Conservation (phyloP, 1,139 yeast genomes). For the Casaregolazyma lundiana region DNA sequence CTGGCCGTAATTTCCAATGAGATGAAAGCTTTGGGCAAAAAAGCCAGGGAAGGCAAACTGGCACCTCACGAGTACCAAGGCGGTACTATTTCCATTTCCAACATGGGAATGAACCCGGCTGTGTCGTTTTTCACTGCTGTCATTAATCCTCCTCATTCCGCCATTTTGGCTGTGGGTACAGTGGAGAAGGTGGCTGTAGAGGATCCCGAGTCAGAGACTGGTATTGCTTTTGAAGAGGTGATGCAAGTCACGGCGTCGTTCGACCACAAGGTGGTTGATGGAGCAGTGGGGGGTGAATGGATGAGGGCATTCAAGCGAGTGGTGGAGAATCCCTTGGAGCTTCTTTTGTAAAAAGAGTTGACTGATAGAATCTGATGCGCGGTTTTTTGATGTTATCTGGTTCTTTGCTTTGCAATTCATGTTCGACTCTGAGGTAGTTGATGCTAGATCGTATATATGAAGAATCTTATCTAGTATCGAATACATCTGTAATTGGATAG, state of each 20-base stretch:
- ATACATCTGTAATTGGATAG: background rate
- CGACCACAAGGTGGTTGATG: slow-evolving; percentile 96
- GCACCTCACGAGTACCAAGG: slow-evolving; percentile 97
- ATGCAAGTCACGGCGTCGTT: slow-evolving; percentile 93
- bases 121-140: slow-evolving; percentile 90
- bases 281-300: slow-evolving; percentile 97
- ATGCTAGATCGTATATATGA: background rate
- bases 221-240: slow-evolving; percentile 87
- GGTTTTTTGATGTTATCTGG: too few relatives aligned
- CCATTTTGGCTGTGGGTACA: slow-evolving; percentile 92
- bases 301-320: slow-evolving; percentile 88
- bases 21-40: slow-evolving; percentile 89
- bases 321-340: slow-evolving; percentile 92
- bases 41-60: slow-evolving; percentile 91
- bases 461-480: background rate
- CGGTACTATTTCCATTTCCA: slow-evolving; percentile 96
- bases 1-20: slow-evolving; percentile 73
- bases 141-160: slow-evolving; percentile 95
- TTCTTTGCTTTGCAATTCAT: too few relatives aligned
- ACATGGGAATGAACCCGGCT: slow-evolving; percentile 97
- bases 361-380: too few relatives aligned
- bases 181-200: slow-evolving; percentile 90
- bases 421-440: background rate
- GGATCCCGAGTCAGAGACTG: slow-evolving; percentile 84
- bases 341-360: slow-evolving; percentile 54